A percentile compares a stretch with the other conserved stretches of the same genome.
Conservation (phyloP, 208 protist species). For the Trypanosoma platydactyli region DNA sequence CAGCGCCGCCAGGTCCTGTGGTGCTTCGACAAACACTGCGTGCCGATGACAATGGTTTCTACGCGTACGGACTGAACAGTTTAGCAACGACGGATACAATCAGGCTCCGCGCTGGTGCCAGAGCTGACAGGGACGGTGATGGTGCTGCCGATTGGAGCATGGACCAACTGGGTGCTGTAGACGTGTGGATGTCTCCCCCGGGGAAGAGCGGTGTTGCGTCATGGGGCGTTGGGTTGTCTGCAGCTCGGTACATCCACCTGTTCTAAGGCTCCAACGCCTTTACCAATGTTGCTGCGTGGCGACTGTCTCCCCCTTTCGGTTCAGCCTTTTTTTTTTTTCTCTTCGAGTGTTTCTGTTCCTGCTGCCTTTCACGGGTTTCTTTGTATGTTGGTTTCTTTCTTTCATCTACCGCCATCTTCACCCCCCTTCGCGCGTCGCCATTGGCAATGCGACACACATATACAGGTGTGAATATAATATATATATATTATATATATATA, state of each 20-base stretch:
- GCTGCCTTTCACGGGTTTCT: too few relatives aligned
- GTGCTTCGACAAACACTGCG: background rate
- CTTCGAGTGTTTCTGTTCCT: background rate
- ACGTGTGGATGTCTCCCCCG: too few relatives aligned
- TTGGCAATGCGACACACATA: background rate
- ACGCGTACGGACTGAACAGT: background rate
- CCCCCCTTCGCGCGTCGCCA: background rate
- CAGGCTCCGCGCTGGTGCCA: background rate
- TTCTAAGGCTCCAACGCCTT: background rate
- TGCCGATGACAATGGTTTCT: slow-evolving; percentile 11
- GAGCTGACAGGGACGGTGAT: background rate
- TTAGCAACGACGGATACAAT: slow-evolving; percentile 6
- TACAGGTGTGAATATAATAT: background rate
- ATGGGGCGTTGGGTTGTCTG: background rate
- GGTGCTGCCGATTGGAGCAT: background rate
- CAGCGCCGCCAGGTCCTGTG: background rate
- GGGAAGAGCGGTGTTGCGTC: too few relatives aligned
- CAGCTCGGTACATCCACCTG: slow-evolving; percentile 16
- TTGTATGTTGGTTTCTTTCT: background rate
- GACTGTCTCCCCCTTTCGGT: too few relatives aligned
- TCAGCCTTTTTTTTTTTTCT: slow-evolving; percentile 6
- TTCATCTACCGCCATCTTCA: background rate
- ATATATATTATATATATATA: background rate
- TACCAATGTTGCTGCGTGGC: background rate
- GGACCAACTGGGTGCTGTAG: too few relatives aligned